Percentiles rank a stretch among this genome's conserved stretches.
phyloP scores from a whole-genome alignment of 2,329 filamentous ascomycete species.

The Claviceps africana region DNA sequence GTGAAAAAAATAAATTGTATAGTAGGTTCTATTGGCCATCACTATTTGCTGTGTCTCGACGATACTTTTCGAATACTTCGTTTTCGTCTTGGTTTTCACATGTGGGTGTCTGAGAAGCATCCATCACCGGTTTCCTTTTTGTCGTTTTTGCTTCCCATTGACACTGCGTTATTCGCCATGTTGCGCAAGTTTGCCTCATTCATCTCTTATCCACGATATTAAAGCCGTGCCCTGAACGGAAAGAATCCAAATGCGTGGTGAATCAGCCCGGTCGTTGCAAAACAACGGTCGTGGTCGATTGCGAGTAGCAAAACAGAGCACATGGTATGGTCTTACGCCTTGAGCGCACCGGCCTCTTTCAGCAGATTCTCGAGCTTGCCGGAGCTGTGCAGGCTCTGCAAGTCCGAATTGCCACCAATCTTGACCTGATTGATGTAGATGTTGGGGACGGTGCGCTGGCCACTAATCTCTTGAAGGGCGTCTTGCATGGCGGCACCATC shows the following conservation, averaged over 20 bases:
- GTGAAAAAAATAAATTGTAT: background rate
- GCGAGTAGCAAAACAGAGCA: background rate
- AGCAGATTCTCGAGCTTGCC: conserved; percentile 29
- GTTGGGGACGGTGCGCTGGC: conserved; percentile 86
- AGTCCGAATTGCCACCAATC: conserved; percentile 90
- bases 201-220: background rate
- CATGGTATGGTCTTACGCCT: conserved; percentile 20
- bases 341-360: conserved; percentile 27
- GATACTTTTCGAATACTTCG: no score
- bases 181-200: background rate
- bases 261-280: conserved; percentile 2
- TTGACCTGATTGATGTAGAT: conserved; percentile 85
- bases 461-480: conserved; percentile 64
- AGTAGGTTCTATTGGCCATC: background rate
- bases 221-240: conserved; percentile 3
- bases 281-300: background rate
- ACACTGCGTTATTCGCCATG: background rate
- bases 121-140: background rate
- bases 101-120: background rate
- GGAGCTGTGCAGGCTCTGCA: conserved; percentile 43
- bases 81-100: background rate
- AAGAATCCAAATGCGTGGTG: background rate
- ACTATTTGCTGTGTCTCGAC: no score
- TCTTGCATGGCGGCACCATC: conserved; percentile 75
- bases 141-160: background rate